phyloP scores from a whole-genome alignment of 1,284 basidiomycete genomes.

The Apiotrichum mycotoxinovorans region DNA sequence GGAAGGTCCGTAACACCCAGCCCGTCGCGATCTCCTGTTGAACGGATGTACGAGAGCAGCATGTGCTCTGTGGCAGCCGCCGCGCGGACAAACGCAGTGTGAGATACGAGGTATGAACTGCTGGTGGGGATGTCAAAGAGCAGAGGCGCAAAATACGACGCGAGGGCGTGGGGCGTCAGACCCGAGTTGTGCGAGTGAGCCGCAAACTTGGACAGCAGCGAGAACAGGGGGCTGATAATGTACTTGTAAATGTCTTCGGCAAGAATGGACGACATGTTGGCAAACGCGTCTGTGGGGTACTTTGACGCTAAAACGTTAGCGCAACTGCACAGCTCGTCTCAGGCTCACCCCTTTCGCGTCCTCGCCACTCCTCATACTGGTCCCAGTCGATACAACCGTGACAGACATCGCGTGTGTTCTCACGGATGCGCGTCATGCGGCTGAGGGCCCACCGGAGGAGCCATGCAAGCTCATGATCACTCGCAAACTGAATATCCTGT shows the following conservation, averaged over 20 bases:
- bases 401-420: conserved; percentile 57
- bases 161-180: conserved; percentile 75
- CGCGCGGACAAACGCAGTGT: conserved; percentile 72
- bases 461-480: conserved; percentile 80
- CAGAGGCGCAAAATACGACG: conserved; percentile 80
- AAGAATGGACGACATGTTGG: conserved; percentile 53
- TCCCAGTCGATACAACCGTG: conserved; percentile 74
- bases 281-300: conserved; percentile 68
- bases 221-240: conserved; percentile 65
- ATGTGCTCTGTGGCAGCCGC: conserved; percentile 84
- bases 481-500: conserved; percentile 74
- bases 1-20: conserved; percentile 63
- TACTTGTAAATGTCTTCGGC: conserved; percentile 56
- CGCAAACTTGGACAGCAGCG: conserved; percentile 70
- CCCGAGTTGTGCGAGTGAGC: conserved; percentile 75
- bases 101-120: conserved; percentile 68
- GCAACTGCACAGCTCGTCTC: no score
- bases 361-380: conserved; percentile 69
- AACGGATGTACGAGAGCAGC: conserved; percentile 75
- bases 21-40: conserved; percentile 60
- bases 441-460: conserved; percentile 78
- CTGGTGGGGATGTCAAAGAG: conserved; percentile 61
- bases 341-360: conserved; percentile 67
- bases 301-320: conserved; percentile 53
- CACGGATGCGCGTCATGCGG: conserved; percentile 60